phyloP scores from a whole-genome alignment of 2,329 filamentous ascomycete genomes.

The Colletotrichum lindemuthianum region DNA sequence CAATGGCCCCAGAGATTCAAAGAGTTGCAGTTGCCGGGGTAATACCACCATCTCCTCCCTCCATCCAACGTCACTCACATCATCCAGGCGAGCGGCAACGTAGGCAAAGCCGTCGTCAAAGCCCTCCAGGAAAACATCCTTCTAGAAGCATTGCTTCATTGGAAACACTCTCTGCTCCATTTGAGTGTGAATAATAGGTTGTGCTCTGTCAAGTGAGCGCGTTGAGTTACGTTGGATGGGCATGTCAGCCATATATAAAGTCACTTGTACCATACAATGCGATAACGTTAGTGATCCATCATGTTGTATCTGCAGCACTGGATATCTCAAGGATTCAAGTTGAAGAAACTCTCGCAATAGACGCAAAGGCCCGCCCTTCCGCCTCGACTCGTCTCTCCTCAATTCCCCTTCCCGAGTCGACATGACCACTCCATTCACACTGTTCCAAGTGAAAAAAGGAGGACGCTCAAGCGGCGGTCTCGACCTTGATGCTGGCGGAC shows the following conservation, averaged over 20 bases:
- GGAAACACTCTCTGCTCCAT: too few species aligned
- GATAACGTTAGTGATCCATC: too few species aligned
- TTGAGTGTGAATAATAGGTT: too few species aligned
- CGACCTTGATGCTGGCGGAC: constrained; percentile 57
- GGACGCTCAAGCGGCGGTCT: constrained; percentile 28
- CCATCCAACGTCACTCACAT: neutral
- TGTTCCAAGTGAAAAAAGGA: neutral
- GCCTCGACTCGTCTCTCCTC: neutral
- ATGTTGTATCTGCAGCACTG: too few species aligned
- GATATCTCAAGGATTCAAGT: too few species aligned
- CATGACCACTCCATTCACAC: neutral
- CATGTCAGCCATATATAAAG: too few species aligned
- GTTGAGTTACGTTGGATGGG: too few species aligned
- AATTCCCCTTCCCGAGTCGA: too few species aligned
- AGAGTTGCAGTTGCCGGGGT: constrained; percentile 51
- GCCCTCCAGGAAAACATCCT: constrained; percentile 43
- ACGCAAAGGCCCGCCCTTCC: neutral
- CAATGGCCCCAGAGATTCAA: constrained; percentile 40
- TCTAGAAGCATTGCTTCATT: too few species aligned
- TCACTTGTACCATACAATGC: too few species aligned
- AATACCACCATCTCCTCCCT: neutral
- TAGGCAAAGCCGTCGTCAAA: constrained; percentile 46
- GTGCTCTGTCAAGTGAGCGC: too few species aligned
- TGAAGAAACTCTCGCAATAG: too few species aligned
- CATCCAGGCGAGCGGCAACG: constrained; percentile 43